Conservation (phyloP, 2,329 filamentous ascomycete genomes). For the Claviceps sorghi region DNA sequence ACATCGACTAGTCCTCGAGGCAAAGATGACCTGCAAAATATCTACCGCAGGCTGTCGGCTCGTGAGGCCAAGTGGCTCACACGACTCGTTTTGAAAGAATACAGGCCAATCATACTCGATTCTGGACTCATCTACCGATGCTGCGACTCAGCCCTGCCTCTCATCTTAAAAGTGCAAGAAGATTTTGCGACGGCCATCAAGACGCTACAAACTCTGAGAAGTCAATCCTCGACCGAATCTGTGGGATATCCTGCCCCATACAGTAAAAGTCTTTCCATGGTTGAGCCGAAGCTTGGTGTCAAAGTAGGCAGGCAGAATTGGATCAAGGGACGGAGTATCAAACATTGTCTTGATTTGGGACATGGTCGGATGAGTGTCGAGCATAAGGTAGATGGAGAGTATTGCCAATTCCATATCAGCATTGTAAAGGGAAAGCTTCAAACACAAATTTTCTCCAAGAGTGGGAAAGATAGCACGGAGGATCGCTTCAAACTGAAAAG, state of each 20-base stretch:
- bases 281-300: constrained; percentile 42
- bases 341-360: constrained; percentile 56
- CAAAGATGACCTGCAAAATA: constrained; percentile 32
- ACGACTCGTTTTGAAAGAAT: constrained; percentile 63
- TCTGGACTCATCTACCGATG: constrained; percentile 36
- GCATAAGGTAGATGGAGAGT: constrained; percentile 76
- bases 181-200: constrained; percentile 47
- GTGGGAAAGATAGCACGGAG: constrained; percentile 71
- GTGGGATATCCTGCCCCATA: constrained; percentile 4
- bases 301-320: constrained; percentile 52
- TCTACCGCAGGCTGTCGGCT: constrained; percentile 48
- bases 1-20: constrained; percentile 10
- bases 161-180: constrained; percentile 54
- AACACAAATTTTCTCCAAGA: constrained; percentile 82
- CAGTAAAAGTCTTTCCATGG: constrained; percentile 11
- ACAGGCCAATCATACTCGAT: constrained; percentile 52
- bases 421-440: constrained; percentile 35
- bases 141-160: constrained; percentile 57
- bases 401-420: constrained; percentile 77
- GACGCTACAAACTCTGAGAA: constrained; percentile 29
- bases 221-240: constrained; percentile 10
- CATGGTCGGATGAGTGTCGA: constrained; percentile 55
- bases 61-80: constrained; percentile 79
- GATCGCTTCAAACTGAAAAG: constrained; percentile 49
- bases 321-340: constrained; percentile 54